These are phyloP conservation scores for Coccomyxa subellipsoidea DNA, from an alignment of 163 green algal species.

Conservation along the genomic window DNA sequence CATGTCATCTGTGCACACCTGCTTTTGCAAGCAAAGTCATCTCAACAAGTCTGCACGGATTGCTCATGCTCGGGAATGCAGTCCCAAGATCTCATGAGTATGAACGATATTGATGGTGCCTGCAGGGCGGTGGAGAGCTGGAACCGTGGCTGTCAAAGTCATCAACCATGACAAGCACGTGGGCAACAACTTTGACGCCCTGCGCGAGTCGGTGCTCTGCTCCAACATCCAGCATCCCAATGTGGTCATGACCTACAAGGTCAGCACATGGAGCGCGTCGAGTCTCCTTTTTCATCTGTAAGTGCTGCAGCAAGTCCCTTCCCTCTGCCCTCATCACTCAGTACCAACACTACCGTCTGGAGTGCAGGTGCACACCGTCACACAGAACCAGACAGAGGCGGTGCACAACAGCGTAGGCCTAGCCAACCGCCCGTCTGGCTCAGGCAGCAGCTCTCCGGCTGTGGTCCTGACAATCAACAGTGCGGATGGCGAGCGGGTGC, in stretches of 20 bases:
- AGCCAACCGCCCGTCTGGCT: too few relatives aligned
- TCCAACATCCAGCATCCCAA: constrained; percentile 17
- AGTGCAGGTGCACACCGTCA: neutral
- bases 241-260: constrained; percentile 13
- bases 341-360: neutral
- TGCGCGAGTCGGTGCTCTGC: constrained; percentile 7
- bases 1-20: neutral
- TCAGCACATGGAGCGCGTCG: neutral
- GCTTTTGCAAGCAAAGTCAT: neutral
- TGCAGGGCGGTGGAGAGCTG: constrained; percentile 2
- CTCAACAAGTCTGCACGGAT: neutral
- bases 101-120: neutral
- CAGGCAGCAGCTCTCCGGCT: neutral
- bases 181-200: neutral
- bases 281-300: neutral
- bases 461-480: neutral
- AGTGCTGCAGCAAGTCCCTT: too few relatives aligned
- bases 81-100: neutral
- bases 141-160: constrained; percentile 9
- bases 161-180: constrained; percentile 11
- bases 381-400: neutral
- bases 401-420: neutral
- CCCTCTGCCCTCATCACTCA: neutral
- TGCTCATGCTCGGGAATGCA: neutral
- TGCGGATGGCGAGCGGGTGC: neutral